These are phyloP conservation scores for Paralagenidium karlingii DNA, from an alignment of 352 stramenopile genomes.

Conservation along the genomic window DNA sequence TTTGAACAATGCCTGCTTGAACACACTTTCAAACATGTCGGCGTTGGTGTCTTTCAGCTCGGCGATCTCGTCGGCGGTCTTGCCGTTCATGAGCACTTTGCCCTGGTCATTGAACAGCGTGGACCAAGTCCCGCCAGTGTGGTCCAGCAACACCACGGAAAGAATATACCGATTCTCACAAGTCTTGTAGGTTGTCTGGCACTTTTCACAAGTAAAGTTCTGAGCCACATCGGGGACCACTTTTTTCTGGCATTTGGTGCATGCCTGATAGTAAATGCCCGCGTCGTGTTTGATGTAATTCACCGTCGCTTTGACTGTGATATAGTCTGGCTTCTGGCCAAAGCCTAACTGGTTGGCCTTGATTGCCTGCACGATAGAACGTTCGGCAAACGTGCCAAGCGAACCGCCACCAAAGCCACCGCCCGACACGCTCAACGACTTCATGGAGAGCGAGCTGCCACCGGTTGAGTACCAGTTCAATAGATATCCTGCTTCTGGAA, in stretches of 20 bases:
- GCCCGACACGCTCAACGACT: conserved; percentile 62
- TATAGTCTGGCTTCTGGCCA: conserved; percentile 94
- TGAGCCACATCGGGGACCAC: conserved; percentile 88
- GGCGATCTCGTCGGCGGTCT: conserved; percentile 88
- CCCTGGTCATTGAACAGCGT: conserved; percentile 96
- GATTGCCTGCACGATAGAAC: conserved; percentile 87
- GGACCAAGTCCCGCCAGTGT: conserved; percentile 91
- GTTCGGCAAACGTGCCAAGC: conserved; percentile 76
- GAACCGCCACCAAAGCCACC: conserved; percentile 64
- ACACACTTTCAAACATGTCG: conserved; percentile 85
- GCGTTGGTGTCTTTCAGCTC: conserved; percentile 78
- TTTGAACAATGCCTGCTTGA: conserved; percentile 90
- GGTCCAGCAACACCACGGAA: conserved; percentile 88
- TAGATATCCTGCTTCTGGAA: conserved; percentile 74
- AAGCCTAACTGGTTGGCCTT: conserved; percentile 92
- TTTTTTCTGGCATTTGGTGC: conserved; percentile 86
- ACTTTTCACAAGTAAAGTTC: conserved; percentile 95
- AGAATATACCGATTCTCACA: conserved; percentile 95
- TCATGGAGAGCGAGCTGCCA: conserved; percentile 45
- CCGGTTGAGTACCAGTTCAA: conserved; percentile 79
- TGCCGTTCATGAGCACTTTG: conserved; percentile 84
- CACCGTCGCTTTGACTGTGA: conserved; percentile 92
- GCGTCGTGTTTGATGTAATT: conserved; percentile 96
- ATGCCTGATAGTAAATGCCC: conserved; percentile 79
- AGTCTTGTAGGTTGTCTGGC: conserved; percentile 86